Evolutionary conservation across 2,329 filamentous ascomycete species (phyloP).

Genomic region (Alternaria gansuensis): DNA sequence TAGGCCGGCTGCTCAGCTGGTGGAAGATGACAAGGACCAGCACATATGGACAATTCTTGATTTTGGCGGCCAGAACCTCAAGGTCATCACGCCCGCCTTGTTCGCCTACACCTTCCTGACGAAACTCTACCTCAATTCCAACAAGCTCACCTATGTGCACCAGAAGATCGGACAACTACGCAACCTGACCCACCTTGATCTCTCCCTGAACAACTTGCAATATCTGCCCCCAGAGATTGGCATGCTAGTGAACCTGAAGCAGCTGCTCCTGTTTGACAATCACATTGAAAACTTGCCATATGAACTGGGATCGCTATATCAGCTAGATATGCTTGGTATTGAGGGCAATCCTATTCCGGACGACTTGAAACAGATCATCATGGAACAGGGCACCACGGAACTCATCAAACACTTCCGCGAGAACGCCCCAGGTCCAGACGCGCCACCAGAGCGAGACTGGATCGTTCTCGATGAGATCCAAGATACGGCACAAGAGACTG

Average conservation of each 20-base stretch:
- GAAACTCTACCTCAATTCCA: slow-evolving; percentile 92
- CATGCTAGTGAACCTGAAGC: slow-evolving; percentile 93
- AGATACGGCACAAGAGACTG: slow-evolving; percentile 66
- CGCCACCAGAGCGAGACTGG: slow-evolving; percentile 78
- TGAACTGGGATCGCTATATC: slow-evolving; percentile 88
- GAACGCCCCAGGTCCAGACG: slow-evolving; percentile 78
- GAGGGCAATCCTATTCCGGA: slow-evolving; percentile 88
- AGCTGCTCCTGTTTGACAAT: slow-evolving; percentile 90
- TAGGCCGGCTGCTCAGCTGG: slow-evolving; percentile 68
- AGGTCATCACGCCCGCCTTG: slow-evolving; percentile 78
- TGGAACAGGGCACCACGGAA: slow-evolving; percentile 86
- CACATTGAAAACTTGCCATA: slow-evolving; percentile 80
- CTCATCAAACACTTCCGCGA: slow-evolving; percentile 85
- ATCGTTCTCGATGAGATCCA: slow-evolving; percentile 73
- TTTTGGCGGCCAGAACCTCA: slow-evolving; percentile 93
- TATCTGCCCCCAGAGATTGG: slow-evolving; percentile 89
- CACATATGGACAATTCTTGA: slow-evolving; percentile 95
- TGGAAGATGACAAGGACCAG: slow-evolving; percentile 52
- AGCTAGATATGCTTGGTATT: slow-evolving; percentile 87
- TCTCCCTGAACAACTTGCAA: slow-evolving; percentile 85
- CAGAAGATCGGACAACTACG: slow-evolving; percentile 82
- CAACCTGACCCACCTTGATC: slow-evolving; percentile 81
- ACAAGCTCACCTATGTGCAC: slow-evolving; percentile 84
- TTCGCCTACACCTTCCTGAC: slow-evolving; percentile 89
- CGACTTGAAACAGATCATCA: slow-evolving; percentile 79